phyloP scores from a whole-genome alignment of 2,329 filamentous ascomycete species.

The Colletotrichum noveboracense region DNA sequence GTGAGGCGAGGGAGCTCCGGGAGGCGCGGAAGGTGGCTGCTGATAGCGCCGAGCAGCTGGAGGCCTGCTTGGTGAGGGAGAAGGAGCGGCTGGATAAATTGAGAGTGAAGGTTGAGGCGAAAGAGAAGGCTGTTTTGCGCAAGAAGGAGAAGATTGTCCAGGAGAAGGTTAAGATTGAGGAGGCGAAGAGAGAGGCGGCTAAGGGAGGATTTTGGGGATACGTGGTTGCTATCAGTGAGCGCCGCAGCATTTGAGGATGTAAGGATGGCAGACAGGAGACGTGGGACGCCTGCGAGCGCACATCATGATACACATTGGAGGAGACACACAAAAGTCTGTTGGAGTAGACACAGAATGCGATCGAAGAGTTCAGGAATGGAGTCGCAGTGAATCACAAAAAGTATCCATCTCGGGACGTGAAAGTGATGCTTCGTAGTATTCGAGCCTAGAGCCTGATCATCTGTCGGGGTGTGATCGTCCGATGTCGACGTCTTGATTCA shows the following conservation, averaged over 20 bases:
- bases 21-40: not conserved
- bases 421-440: not conserved
- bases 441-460: not conserved
- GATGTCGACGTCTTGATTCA: not conserved
- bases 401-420: not conserved
- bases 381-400: not conserved
- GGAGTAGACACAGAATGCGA: not conserved
- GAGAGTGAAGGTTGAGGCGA: not conserved
- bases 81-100: not conserved
- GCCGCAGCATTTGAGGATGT: not conserved
- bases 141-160: not conserved
- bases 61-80: not conserved
- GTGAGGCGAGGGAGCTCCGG: not conserved
- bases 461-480: not conserved
- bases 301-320: not conserved
- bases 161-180: not conserved
- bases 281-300: not conserved
- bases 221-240: not conserved
- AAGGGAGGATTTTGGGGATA: not conserved
- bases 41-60: accelerated
- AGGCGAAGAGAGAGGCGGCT: not conserved
- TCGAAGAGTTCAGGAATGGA: accelerated
- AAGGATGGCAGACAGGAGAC: not conserved
- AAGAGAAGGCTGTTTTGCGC: not conserved
- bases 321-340: not conserved